phyloP scores from a whole-genome alignment of 306 rosid species.

The Vigna mungo region DNA sequence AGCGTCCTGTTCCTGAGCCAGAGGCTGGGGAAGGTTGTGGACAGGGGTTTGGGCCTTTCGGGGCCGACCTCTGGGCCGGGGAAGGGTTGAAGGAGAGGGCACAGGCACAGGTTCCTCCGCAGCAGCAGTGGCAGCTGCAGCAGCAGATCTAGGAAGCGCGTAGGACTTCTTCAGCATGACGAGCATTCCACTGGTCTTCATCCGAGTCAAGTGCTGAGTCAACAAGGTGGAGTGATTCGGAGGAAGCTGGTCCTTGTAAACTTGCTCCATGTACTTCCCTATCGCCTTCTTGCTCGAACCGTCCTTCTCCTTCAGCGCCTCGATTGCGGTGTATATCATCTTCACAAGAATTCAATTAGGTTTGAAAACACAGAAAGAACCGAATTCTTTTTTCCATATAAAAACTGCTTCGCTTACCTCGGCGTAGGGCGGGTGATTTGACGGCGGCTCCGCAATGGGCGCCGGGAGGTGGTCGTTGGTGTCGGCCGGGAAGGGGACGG shows the following conservation, averaged over 20 bases:
- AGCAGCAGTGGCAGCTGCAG: constrained; percentile 35
- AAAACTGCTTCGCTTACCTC: constrained; percentile 51
- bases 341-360: constrained; percentile 18
- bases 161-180: constrained; percentile 79
- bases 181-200: constrained; percentile 67
- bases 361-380: background rate
- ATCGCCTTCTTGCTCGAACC: constrained; percentile 90
- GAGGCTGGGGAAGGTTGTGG: constrained; percentile 22
- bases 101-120: too few species aligned
- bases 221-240: constrained; percentile 62
- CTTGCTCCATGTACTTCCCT: constrained; percentile 75
- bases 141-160: constrained; percentile 70
- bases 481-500: constrained; percentile 45
- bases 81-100: background rate
- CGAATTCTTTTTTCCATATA: background rate
- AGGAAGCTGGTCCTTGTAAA: constrained; percentile 62
- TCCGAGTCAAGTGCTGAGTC: constrained; percentile 75
- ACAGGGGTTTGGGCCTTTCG: constrained; percentile 57
- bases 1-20: background rate
- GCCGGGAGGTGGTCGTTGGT: constrained; percentile 44
- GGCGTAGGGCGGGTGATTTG: constrained; percentile 70
- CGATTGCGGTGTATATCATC: constrained; percentile 81
- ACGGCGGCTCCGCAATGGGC: background rate
- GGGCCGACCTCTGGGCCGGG: constrained; percentile 66
- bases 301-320: constrained; percentile 70